Base-by-base conservation (phyloP, 768 basidiomycete genomes). In the Leccinum sublutescens region DNA sequence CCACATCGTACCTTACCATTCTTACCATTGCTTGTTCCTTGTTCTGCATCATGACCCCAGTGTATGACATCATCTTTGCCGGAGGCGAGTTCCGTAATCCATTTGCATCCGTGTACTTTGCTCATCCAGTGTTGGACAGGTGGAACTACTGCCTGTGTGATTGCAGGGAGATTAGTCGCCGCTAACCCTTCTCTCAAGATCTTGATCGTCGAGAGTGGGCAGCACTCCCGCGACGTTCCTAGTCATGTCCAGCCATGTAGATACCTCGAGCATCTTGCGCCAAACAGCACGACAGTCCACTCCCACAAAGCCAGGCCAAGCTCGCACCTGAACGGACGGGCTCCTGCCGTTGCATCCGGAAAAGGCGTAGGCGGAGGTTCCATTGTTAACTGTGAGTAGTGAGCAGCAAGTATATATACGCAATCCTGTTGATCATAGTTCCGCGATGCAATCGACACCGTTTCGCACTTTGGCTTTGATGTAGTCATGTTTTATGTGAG, bases 401-500 rank as follows among this genome's bases (percentile, higher is more conserved):
- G 43, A 4, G 9, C 10, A 10, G n/a, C 14, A 43, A 45, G 0
- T 11, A 19, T 11, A n/a, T 19, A 19, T 11, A n/a, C 14, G n/a
- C 19, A 45, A n/a, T 45, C n/a, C n/a, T 19, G 27, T 29, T 29
- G 27, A 29, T 29, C 17, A 11, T 45, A n/a, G 17, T n/a, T n/a
- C 40, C 7, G 4, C 40, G 8, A 17, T 38, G 43, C 43, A 19
- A 29, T 50, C 15, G 25, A n/a, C 27, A 27, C 27, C 15, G 49
- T 50, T 33, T 33, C 1, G 23, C 31, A 14, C 19, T 7, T 23
- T 12, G 7, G 14, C 29, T 10, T 4, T 25, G 50, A 21, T 38
- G 9, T 12, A 52, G 52, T 25, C 52, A 76, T 77, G 66, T 77
- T 82, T 75, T 87, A 86, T 62, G 80, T 77, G 1, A 80, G 87